Evolutionary conservation across 2,329 filamentous ascomycete genomes (phyloP).

Genomic region (Xylaria sp.): DNA sequence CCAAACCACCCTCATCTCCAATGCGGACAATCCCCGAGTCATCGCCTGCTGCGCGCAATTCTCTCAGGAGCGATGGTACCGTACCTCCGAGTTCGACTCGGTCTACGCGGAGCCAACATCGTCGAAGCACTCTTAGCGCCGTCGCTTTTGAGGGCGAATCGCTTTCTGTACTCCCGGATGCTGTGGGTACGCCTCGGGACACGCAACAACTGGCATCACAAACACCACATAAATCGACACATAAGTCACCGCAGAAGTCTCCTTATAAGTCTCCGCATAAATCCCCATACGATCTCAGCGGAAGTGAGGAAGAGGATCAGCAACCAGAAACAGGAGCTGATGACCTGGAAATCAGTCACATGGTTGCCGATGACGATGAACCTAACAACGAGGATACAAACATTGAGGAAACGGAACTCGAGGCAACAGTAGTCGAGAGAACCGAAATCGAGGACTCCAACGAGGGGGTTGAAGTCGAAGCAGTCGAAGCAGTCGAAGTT

Average conservation of each 20-base stretch:
- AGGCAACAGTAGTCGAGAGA: conserved; percentile 23
- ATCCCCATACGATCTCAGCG: conserved; percentile 14
- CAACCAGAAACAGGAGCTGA: conserved; percentile 3
- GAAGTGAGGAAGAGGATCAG: conserved; percentile 25
- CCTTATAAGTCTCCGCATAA: not conserved
- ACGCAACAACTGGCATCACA: conserved; percentile 21
- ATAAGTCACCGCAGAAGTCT: not conserved
- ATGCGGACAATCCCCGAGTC: conserved; percentile 18
- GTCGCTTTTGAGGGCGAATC: conserved; percentile 17
- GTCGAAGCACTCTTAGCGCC: conserved; percentile 20
- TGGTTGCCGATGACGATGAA: conserved; percentile 12
- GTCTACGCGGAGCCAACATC: conserved; percentile 24
- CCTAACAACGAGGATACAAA: conserved; percentile 17
- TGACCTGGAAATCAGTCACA: not conserved
- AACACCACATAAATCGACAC: conserved; percentile 5
- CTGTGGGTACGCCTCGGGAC: conserved; percentile 25
- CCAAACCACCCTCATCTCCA: conserved; percentile 17
- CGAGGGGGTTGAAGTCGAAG: conserved; percentile 11
- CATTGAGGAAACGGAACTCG: conserved; percentile 14
- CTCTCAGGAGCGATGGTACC: conserved; percentile 23
- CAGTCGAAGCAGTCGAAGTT: conserved; percentile 16
- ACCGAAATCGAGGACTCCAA: not conserved
- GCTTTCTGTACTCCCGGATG: conserved; percentile 29
- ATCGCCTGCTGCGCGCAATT: conserved; percentile 20
- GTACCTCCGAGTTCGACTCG: conserved; percentile 21